These are phyloP conservation scores for Agroathelia rolfsii DNA, from an alignment of 1,284 basidiomycete species.

Conservation along the genomic window DNA sequence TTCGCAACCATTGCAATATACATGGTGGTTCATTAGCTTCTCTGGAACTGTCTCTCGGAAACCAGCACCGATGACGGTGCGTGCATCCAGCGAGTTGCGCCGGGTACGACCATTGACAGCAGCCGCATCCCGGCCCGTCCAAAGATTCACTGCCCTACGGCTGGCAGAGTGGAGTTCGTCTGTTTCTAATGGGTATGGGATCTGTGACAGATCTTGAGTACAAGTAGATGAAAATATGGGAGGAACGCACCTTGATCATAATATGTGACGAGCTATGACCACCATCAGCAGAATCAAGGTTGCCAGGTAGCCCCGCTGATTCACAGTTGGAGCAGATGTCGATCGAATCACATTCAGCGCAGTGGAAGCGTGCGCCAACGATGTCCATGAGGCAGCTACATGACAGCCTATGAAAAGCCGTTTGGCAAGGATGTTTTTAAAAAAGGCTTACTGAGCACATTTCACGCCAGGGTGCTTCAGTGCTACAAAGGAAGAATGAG, in stretches of 20 bases:
- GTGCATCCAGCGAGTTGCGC: slow-evolving; percentile 35
- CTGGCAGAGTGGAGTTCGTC: slow-evolving; percentile 68
- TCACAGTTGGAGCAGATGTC: slow-evolving; percentile 89
- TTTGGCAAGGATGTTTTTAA: neutral
- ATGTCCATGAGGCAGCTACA: slow-evolving; percentile 79
- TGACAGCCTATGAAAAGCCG: slow-evolving; percentile 6
- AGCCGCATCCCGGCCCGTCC: slow-evolving; percentile 68
- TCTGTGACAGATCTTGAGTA: too few relatives aligned
- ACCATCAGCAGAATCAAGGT: slow-evolving; percentile 63
- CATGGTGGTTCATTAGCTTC: slow-evolving; percentile 38
- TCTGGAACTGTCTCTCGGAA: slow-evolving; percentile 24
- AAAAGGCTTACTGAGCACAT: slow-evolving; percentile 66
- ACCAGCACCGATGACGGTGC: slow-evolving; percentile 50
- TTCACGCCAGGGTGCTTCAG: slow-evolving; percentile 61
- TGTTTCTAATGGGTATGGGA: slow-evolving; percentile 70
- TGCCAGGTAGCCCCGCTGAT: slow-evolving; percentile 71
- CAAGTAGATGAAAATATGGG: slow-evolving; percentile 7
- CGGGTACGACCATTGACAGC: slow-evolving; percentile 35
- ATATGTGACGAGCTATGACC: slow-evolving; percentile 79
- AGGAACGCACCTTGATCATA: slow-evolving; percentile 70
- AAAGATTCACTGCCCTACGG: slow-evolving; percentile 62
- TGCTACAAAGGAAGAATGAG: slow-evolving; percentile 28
- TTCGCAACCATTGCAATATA: slow-evolving; percentile 50
- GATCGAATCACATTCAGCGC: slow-evolving; percentile 73
- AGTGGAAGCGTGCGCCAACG: slow-evolving; percentile 83